Conservation (phyloP, 805 yeast species). For the Schwanniomyces pseudopolymorphus region DNA sequence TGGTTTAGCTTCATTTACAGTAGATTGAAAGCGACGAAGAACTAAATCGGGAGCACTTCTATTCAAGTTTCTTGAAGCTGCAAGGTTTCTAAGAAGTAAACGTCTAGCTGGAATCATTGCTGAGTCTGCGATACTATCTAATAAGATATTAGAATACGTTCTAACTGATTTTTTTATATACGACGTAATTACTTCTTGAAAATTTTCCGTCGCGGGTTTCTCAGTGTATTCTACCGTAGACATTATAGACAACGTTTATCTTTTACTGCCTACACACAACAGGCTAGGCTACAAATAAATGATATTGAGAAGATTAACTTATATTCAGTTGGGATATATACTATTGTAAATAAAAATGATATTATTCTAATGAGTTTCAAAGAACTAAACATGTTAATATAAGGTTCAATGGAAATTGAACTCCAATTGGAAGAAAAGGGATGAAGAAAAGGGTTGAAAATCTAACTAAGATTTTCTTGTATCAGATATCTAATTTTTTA, state of each 20-base stretch:
- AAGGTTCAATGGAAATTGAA: background rate
- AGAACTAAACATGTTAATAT: background rate
- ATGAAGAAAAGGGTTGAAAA: background rate
- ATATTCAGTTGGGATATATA: background rate
- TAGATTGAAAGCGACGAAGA: slow-evolving; percentile 8
- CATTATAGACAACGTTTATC: background rate
- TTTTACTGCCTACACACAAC: background rate
- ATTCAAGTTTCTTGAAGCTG: slow-evolving; percentile 2
- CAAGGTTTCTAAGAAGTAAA: slow-evolving; percentile 5
- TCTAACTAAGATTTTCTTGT: background rate
- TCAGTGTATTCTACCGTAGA: no score
- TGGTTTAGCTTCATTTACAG: background rate
- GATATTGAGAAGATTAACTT: background rate
- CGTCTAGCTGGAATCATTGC: slow-evolving; percentile 20
- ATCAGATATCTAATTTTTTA: slow-evolving; percentile 26
- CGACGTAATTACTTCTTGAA: background rate
- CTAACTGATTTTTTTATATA: background rate
- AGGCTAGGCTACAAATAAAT: background rate
- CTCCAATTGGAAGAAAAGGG: background rate
- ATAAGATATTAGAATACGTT: background rate
- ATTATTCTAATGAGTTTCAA: background rate
- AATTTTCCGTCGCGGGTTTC: background rate
- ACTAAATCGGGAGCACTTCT: background rate
- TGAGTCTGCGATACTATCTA: background rate
- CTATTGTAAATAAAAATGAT: background rate